These are phyloP conservation scores for Yamagishiella unicocca DNA, from an alignment of 139 green algal genomes.

Conservation along the genomic window DNA sequence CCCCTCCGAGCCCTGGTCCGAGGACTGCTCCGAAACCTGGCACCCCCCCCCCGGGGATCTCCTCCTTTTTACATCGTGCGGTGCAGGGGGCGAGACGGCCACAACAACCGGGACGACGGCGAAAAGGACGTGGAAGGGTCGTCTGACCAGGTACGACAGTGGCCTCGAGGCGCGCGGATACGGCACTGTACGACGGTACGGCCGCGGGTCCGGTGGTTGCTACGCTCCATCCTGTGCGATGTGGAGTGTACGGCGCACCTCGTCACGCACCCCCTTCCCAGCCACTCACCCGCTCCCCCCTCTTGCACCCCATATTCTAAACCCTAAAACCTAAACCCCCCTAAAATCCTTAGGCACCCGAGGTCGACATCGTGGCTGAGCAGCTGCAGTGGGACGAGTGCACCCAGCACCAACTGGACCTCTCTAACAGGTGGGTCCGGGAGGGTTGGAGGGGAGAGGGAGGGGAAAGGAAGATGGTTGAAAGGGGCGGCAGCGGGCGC, in stretches of 20 bases:
- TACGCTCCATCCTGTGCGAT: neutral
- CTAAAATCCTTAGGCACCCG: neutral
- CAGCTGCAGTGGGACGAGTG: constrained; percentile 39
- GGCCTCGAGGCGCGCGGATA: too few species aligned
- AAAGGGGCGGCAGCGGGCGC: neutral
- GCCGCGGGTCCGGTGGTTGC: neutral
- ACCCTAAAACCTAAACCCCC: too few species aligned
- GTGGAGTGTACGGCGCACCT: neutral
- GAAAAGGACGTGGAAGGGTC: neutral
- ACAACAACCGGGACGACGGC: neutral
- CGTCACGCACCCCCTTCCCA: neutral
- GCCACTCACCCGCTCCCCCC: neutral
- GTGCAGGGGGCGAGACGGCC: too few species aligned
- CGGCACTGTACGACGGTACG: neutral
- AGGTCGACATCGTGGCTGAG: neutral
- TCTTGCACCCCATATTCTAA: neutral
- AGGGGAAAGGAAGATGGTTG: neutral
- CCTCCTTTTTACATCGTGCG: too few species aligned
- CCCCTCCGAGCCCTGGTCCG: too few species aligned
- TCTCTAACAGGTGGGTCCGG: neutral
- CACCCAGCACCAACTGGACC: constrained; percentile 6
- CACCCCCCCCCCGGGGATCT: too few species aligned
- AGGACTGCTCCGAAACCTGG: too few species aligned
- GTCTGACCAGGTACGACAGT: constrained; percentile 6
- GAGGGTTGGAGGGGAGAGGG: neutral